These are phyloP conservation scores for Hypomontagnella submonticulosa DNA, from an alignment of 495 filamentous ascomycete genomes.

Conservation along the genomic window DNA sequence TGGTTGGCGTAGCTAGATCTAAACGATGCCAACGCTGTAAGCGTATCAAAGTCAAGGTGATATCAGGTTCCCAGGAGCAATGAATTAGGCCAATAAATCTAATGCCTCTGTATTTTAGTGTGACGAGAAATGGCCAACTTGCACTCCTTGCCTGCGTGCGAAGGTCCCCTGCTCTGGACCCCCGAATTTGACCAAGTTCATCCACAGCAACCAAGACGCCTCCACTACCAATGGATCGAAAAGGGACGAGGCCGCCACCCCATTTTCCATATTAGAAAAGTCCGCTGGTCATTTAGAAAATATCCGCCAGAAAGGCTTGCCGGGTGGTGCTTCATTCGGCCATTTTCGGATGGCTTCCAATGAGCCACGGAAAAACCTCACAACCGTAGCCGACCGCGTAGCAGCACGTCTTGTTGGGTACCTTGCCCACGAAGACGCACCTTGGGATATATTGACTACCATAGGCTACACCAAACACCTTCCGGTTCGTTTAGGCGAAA, in stretches of 20 bases:
- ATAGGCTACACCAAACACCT: conserved; percentile 23
- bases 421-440: conserved; percentile 19
- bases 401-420: conserved; percentile 28
- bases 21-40: conserved; percentile 35
- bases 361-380: conserved; percentile 20
- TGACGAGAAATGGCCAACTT: conserved; percentile 39
- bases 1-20: conserved; percentile 36
- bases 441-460: conserved; percentile 26
- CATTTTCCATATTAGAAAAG: neutral
- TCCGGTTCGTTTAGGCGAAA: conserved; percentile 30
- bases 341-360: conserved; percentile 28
- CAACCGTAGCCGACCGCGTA: conserved; percentile 34
- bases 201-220: conserved; percentile 15
- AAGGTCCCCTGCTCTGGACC: conserved; percentile 27
- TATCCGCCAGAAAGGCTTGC: conserved; percentile 18
- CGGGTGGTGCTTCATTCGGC: conserved; percentile 25
- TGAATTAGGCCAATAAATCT: neutral
- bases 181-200: conserved; percentile 28
- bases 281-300: conserved; percentile 11
- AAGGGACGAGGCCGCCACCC: neutral
- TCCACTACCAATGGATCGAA: neutral
- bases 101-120: conserved; percentile 9
- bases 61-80: neutral
- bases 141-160: conserved; percentile 31
- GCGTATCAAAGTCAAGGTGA: conserved; percentile 36